Base-by-base conservation (phyloP, 352 stramenopile species). In the Phytophthora constricta region DNA sequence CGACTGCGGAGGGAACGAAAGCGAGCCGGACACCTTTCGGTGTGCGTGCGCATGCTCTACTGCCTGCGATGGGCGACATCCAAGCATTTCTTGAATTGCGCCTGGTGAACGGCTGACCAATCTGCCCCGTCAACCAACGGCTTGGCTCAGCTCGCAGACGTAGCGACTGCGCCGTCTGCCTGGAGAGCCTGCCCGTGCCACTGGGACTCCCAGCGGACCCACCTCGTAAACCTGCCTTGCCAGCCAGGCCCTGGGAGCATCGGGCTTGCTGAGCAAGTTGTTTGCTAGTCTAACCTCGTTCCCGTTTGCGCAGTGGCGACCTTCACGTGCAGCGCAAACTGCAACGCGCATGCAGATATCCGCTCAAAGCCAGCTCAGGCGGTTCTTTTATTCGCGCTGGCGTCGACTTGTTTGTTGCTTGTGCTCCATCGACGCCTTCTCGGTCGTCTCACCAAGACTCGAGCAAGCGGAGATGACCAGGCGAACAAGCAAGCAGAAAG, bases 381-480 rank as follows among this genome's bases (percentile, higher is more conserved):
- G 41, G 41, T 47, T 47, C 31, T 47, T 47, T 47, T 47, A 23
- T 47, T 47, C 41, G 41, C 41, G 16, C n/a, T 47, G 41, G 4
- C 14, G 41, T 20, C 41, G 41, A 17, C 41, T 23, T 47, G 41
- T 23, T 47, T 20, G 37, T 14, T 45, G 31, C 31, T 37, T 11
- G 31, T 11, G 31, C 31, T 37, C 31, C 31, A 37, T 37, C 31
- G 31, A 37, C 31, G 13, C 31, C 31, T 37, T 7, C 37, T 45
- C 37, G 17, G 14, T 20, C 41, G 41, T 47, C 41, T 47, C 41
- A 47, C 41, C 41, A 47, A 47, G 41, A 47, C 41, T 47, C 41
- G 41, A 20, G 14, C 17, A 3, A 47, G 41, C 22, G 14, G 41
- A 42, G 31, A 37, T 37, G 31, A 37, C 7, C 31, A 37, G 31